Evolutionary conservation across 1,139 yeast species (phyloP).

Genomic region (Suhomyces terraborum): DNA sequence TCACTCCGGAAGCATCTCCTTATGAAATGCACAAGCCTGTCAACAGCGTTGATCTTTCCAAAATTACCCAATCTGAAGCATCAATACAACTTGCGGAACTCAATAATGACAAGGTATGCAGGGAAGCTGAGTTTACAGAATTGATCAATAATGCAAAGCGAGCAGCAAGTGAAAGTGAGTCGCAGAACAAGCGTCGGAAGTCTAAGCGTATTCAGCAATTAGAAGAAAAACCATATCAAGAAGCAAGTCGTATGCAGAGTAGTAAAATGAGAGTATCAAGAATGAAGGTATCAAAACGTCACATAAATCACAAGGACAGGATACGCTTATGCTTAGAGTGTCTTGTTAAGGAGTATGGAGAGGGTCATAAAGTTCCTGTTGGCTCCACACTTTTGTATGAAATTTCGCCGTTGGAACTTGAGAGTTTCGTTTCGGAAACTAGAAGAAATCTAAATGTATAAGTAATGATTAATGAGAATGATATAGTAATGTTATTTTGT

Average conservation of each 20-base stretch:
- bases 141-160: conserved; percentile 15
- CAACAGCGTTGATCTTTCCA: conserved; percentile 3
- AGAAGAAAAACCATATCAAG: conserved; percentile 10
- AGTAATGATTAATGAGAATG: conserved; percentile 1
- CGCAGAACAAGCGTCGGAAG: conserved; percentile 9
- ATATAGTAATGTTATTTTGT: neutral
- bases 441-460: conserved; percentile 11
- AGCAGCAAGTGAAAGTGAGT: conserved; percentile 10
- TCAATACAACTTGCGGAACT: conserved; percentile 10
- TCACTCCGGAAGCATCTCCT: conserved; percentile 45
- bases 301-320: conserved; percentile 27
- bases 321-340: conserved; percentile 26
- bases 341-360: conserved; percentile 18
- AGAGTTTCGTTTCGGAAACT: conserved; percentile 18
- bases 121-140: conserved; percentile 11
- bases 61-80: conserved; percentile 11
- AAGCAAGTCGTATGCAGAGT: conserved; percentile 1
- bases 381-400: conserved; percentile 27
- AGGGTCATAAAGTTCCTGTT: conserved; percentile 22
- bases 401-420: conserved; percentile 24
- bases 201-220: conserved; percentile 11
- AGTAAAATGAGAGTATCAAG: conserved; percentile 21
- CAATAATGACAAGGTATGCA: conserved; percentile 1
- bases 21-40: conserved; percentile 17
- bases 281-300: conserved; percentile 16